These are phyloP conservation scores for Hypoxylon subgilvum DNA, from an alignment of 495 filamentous ascomycete species.

Conservation along the genomic window DNA sequence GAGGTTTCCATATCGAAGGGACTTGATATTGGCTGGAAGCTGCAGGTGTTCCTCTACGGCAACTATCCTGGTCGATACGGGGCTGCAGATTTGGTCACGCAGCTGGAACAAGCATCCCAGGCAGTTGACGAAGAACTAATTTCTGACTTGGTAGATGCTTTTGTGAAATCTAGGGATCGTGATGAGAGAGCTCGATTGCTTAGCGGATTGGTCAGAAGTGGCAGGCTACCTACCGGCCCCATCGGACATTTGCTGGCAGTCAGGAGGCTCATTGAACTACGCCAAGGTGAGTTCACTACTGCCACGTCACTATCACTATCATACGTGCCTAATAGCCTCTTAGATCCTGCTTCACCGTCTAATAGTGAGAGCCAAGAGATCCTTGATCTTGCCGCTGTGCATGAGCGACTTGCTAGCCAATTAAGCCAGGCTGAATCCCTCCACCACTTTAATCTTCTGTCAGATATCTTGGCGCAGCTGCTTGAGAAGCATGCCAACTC, in stretches of 20 bases:
- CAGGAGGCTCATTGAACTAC: conserved; percentile 36
- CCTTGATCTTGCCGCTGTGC: conserved; percentile 24
- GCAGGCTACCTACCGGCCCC: conserved; percentile 28
- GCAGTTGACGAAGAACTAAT: conserved; percentile 33
- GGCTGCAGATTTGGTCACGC: conserved; percentile 8
- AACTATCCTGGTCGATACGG: conserved; percentile 35
- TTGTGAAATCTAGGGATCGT: conserved; percentile 16
- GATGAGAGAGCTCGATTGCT: conserved; percentile 23
- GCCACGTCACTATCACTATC: neutral
- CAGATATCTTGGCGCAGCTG: conserved; percentile 61
- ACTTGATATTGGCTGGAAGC: conserved; percentile 45
- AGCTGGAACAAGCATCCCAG: conserved; percentile 27
- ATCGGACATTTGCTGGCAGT: conserved; percentile 36
- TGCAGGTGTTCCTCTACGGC: conserved; percentile 46
- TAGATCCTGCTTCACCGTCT: conserved; percentile 12
- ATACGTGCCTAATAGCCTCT: conserved; percentile 24
- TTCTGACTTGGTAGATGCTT: conserved; percentile 36
- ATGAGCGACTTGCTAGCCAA: conserved; percentile 40
- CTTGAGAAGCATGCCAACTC: conserved; percentile 60
- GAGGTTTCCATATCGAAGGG: conserved; percentile 36
- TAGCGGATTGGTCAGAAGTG: conserved; percentile 26
- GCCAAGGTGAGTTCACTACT: conserved; percentile 27
- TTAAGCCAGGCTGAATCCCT: conserved; percentile 44
- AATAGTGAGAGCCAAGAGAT: conserved; percentile 6
- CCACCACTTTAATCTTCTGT: conserved; percentile 62